These are phyloP conservation scores for Cenchrus americanus DNA, from an alignment of 176 grass and related monocot genomes.

Conservation along the genomic window DNA sequence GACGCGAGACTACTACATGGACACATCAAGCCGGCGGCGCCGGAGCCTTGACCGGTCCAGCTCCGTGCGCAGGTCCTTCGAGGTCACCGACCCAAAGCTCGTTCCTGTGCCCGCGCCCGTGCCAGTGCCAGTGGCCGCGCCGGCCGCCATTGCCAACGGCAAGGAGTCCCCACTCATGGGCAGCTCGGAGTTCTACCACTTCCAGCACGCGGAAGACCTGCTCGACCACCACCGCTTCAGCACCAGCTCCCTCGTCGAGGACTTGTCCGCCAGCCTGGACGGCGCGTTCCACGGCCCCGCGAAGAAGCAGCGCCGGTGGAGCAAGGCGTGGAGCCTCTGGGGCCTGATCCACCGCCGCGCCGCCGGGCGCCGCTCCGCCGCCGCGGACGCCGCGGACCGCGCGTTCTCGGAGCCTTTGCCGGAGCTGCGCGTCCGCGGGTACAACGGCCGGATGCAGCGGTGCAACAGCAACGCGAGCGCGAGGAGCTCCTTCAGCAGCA, in stretches of 20 bases:
- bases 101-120: neutral
- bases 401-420: slow-evolving; percentile 76
- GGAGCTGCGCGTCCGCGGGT: slow-evolving; percentile 46
- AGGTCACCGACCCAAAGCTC: slow-evolving; percentile 40
- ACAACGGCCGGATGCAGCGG: slow-evolving; percentile 62
- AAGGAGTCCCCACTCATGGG: slow-evolving; percentile 53
- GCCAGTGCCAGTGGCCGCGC: neutral
- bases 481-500: slow-evolving; percentile 88
- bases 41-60: slow-evolving; percentile 77
- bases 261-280: slow-evolving; percentile 76
- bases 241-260: slow-evolving; percentile 64
- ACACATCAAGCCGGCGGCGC: slow-evolving; percentile 64
- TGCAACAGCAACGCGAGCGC: slow-evolving; percentile 77
- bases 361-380: slow-evolving; percentile 40
- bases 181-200: slow-evolving; percentile 92
- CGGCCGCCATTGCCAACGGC: slow-evolving; percentile 7
- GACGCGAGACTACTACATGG: slow-evolving; percentile 85
- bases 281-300: slow-evolving; percentile 53
- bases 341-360: slow-evolving; percentile 76
- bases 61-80: slow-evolving; percentile 65
- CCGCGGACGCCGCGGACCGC: slow-evolving; percentile 35
- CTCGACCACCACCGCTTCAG: slow-evolving; percentile 63
- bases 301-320: slow-evolving; percentile 77
- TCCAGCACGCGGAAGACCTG: slow-evolving; percentile 67
- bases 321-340: slow-evolving; percentile 83